phyloP scores from a whole-genome alignment of 2,329 filamentous ascomycete species.

The Dendryphion nanum region DNA sequence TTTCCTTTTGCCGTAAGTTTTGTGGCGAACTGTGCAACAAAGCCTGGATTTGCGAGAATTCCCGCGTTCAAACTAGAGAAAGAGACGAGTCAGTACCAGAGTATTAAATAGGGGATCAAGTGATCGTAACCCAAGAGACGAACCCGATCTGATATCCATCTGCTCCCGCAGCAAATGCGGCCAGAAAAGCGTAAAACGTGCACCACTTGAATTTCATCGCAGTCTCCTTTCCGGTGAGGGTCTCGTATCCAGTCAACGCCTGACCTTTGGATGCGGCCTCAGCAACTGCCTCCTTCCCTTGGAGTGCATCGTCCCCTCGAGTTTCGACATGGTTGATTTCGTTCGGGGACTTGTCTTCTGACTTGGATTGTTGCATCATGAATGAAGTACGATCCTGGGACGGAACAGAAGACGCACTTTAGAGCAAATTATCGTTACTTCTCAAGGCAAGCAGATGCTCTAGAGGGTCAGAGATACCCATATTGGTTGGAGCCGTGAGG shows the following conservation, averaged over 20 bases:
- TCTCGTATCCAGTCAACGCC: conserved; percentile 3
- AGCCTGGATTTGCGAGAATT: conserved; percentile 42
- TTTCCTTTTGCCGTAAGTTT: conserved; percentile 32
- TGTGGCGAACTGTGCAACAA: conserved; percentile 38
- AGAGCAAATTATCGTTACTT: background rate
- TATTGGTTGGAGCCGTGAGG: background rate
- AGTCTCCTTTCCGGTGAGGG: conserved; percentile 2
- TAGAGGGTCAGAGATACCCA: conserved; percentile 1
- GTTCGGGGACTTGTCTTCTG: background rate
- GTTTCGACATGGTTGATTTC: background rate
- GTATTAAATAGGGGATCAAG: background rate
- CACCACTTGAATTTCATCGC: conserved; percentile 3
- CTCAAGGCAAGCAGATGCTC: background rate
- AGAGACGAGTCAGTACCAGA: background rate
- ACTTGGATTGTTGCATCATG: background rate
- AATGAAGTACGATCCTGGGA: background rate
- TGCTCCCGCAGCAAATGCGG: conserved; percentile 1
- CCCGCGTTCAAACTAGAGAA: conserved; percentile 33
- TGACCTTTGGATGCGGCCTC: conserved; percentile 4
- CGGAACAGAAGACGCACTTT: background rate
- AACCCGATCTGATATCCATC: conserved; percentile 9
- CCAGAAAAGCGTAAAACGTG: conserved; percentile 1
- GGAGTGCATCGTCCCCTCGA: background rate
- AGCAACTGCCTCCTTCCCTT: conserved; percentile 2
- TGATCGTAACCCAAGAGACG: conserved; percentile 2